Evolutionary conservation across 352 stramenopile species (phyloP).

Genomic region (Phytophthora idaei): DNA sequence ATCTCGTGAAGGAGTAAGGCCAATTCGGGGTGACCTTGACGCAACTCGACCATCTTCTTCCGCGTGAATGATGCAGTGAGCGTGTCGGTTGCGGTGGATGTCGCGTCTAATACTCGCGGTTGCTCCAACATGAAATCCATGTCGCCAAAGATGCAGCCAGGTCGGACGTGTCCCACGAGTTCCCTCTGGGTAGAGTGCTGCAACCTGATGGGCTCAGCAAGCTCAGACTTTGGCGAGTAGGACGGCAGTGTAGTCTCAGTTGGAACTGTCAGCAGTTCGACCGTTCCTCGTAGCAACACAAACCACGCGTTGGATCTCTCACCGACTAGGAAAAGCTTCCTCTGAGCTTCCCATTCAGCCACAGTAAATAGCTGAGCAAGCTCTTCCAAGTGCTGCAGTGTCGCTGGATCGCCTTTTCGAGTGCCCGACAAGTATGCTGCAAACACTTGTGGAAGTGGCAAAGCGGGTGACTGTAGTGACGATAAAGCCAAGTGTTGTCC

Average conservation of each 20-base stretch:
- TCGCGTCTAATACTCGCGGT: slow-evolving; percentile 53
- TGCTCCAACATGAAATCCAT: slow-evolving; percentile 70
- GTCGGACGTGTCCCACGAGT: slow-evolving; percentile 54
- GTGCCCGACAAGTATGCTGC: slow-evolving; percentile 43
- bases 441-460: slow-evolving; percentile 52
- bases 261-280: slow-evolving; percentile 45
- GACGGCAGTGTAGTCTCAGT: slow-evolving; percentile 21
- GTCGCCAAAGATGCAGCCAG: slow-evolving; percentile 69
- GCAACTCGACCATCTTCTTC: slow-evolving; percentile 37
- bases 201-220: slow-evolving; percentile 10
- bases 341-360: slow-evolving; percentile 37
- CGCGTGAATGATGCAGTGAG: slow-evolving; percentile 51
- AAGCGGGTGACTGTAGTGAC: slow-evolving; percentile 31
- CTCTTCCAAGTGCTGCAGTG: slow-evolving; percentile 31
- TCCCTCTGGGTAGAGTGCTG: slow-evolving; percentile 28
- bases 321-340: slow-evolving; percentile 45
- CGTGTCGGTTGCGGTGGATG: slow-evolving; percentile 39
- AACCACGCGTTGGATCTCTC: slow-evolving; percentile 54
- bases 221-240: slow-evolving; percentile 27
- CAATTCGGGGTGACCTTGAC: slow-evolving; percentile 32
- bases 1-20: slow-evolving; percentile 63
- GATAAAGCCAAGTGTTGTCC: slow-evolving; percentile 29
- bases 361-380: slow-evolving; percentile 45
- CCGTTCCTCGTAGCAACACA: slow-evolving; percentile 55
- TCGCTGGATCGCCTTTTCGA: slow-evolving; percentile 18